phyloP scores from a whole-genome alignment of 129 eudicot genomes.

The Flaveria linearis region DNA sequence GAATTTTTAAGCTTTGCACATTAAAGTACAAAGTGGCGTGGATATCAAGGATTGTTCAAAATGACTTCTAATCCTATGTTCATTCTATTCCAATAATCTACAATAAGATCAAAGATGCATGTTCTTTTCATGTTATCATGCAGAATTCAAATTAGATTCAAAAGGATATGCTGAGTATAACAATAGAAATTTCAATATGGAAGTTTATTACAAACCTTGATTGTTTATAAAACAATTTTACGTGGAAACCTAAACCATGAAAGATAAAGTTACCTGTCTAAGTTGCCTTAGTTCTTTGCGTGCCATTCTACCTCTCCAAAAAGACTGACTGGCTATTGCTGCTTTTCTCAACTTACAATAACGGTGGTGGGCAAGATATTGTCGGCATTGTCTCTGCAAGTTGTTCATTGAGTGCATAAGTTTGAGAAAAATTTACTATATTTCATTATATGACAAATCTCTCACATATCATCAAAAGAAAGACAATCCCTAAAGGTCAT shows the following conservation, averaged over 20 bases:
- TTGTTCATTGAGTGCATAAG: slow-evolving; percentile 25
- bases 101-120: background rate
- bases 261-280: slow-evolving; percentile 53
- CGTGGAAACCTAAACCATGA: slow-evolving; percentile 7
- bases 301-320: slow-evolving; percentile 72
- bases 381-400: slow-evolving; percentile 63
- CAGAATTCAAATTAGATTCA: slow-evolving; percentile 11
- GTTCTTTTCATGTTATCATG: slow-evolving; percentile 13
- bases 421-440: slow-evolving; percentile 9
- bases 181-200: slow-evolving; percentile 6
- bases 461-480: background rate
- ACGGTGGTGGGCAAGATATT: slow-evolving; percentile 42
- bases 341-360: slow-evolving; percentile 57
- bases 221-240: background rate
- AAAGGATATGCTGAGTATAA: slow-evolving; percentile 12
- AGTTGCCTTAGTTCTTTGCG: slow-evolving; percentile 71
- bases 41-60: slow-evolving; percentile 22
- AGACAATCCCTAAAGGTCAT: slow-evolving; percentile 3
- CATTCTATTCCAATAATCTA: slow-evolving; percentile 5
- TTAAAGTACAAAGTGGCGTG: slow-evolving; percentile 17
- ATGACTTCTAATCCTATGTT: background rate
- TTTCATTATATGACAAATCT: background rate
- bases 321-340: slow-evolving; percentile 63
- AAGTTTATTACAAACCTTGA: background rate
- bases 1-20: slow-evolving; percentile 13